phyloP scores from a whole-genome alignment of 176 grass and related monocot genomes.

The Ensete glaucum region DNA sequence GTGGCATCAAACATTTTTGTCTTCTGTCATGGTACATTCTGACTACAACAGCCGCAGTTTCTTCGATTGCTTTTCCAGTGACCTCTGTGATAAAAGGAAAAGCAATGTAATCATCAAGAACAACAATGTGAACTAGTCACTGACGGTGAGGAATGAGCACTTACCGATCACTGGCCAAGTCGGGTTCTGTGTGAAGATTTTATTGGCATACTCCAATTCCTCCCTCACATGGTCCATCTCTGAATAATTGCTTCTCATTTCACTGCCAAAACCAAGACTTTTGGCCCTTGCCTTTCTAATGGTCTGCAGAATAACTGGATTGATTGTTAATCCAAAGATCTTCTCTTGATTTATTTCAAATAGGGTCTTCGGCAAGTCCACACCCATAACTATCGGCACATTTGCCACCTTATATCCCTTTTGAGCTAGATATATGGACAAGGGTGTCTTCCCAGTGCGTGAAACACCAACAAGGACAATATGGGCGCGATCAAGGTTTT shows the following conservation, averaged over 20 bases:
- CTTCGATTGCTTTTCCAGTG: conserved; percentile 95
- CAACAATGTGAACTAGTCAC: conserved; percentile 16
- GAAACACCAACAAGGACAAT: conserved; percentile 93
- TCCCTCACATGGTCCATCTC: conserved; percentile 81
- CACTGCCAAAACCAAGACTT: conserved; percentile 56
- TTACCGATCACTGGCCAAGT: conserved; percentile 89
- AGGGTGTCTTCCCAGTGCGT: conserved; percentile 85
- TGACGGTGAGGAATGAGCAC: conserved; percentile 7
- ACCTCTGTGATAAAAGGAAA: conserved; percentile 48
- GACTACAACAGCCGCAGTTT: conserved; percentile 84
- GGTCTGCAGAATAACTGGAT: conserved; percentile 61
- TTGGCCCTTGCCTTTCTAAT: conserved; percentile 88
- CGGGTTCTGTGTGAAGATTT: conserved; percentile 60
- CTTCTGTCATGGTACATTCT: conserved; percentile 82
- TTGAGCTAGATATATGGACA: conserved; percentile 91
- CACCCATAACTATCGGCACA: conserved; percentile 82
- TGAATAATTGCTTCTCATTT: conserved; percentile 64
- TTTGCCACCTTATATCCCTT: conserved; percentile 98
- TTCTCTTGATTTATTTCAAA: conserved; percentile 70
- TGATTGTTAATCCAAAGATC: conserved; percentile 85
- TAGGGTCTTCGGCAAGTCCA: conserved; percentile 61
- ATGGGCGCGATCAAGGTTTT: conserved; percentile 60
- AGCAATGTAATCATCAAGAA: conserved; percentile 9
- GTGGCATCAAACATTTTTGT: conserved; percentile 73
- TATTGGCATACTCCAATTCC: conserved; percentile 59